These are phyloP conservation scores for Pythium guiyangense DNA, from an alignment of 352 stramenopile species.

Conservation along the genomic window DNA sequence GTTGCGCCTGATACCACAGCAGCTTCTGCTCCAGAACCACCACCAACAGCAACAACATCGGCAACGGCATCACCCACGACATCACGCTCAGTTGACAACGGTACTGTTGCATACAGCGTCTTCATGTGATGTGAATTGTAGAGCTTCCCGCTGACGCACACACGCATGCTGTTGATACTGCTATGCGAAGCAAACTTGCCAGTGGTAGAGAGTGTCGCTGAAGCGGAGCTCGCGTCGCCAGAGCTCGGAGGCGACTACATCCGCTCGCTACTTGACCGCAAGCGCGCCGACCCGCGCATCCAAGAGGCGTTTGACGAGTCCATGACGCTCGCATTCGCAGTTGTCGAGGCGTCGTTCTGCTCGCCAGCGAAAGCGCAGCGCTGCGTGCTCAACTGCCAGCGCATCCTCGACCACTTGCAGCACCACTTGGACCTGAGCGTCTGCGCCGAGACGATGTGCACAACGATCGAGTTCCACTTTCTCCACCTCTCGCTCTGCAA, in stretches of 20 bases:
- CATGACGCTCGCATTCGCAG: slow-evolving; percentile 41
- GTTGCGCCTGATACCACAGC: background rate
- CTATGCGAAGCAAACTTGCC: background rate
- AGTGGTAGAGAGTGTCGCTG: background rate
- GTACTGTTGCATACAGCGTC: background rate
- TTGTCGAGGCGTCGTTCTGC: slow-evolving; percentile 64
- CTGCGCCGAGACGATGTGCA: slow-evolving; percentile 48
- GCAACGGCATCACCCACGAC: too few relatives aligned
- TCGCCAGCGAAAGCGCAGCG: slow-evolving; percentile 35
- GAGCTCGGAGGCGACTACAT: slow-evolving; percentile 7
- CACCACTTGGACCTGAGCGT: slow-evolving; percentile 55
- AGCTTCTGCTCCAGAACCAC: background rate
- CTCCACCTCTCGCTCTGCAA: slow-evolving; percentile 48
- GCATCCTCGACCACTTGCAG: slow-evolving; percentile 52
- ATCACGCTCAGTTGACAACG: background rate
- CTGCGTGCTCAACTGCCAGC: slow-evolving; percentile 50
- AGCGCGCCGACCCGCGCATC: slow-evolving; percentile 7
- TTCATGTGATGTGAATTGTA: too few relatives aligned
- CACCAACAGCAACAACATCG: background rate
- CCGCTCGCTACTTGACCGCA: slow-evolving; percentile 6
- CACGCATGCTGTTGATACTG: background rate
- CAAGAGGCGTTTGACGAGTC: slow-evolving; percentile 31
- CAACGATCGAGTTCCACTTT: slow-evolving; percentile 56
- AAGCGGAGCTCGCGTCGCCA: background rate
- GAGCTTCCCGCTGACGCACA: too few relatives aligned